These are phyloP conservation scores for Sordaria brevicollis DNA, from an alignment of 495 filamentous ascomycete genomes.

Conservation along the genomic window DNA sequence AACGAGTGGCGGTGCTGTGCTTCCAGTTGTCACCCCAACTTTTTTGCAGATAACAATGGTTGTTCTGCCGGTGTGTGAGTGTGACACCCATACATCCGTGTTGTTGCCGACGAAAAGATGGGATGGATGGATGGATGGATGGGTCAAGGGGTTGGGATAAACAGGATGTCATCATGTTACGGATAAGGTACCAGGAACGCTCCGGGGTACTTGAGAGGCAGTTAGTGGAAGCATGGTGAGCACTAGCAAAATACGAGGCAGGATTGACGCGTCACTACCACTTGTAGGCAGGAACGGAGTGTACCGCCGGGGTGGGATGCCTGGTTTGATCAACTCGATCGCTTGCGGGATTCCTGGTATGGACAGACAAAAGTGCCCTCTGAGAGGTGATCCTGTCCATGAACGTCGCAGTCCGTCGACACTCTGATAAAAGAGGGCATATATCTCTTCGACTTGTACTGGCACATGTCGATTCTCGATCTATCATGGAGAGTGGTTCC, in stretches of 20 bases:
- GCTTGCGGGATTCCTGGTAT: too few species aligned
- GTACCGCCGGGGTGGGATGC: neutral
- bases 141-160: neutral
- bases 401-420: too few species aligned
- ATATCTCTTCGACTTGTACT: too few species aligned
- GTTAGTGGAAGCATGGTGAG: neutral
- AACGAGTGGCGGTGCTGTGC: neutral
- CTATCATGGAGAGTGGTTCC: too few species aligned
- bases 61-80: neutral
- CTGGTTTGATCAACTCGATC: neutral
- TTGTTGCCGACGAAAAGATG: neutral
- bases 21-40: neutral
- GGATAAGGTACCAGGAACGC: neutral
- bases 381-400: neutral
- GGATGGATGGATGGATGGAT: neutral
- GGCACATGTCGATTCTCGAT: too few species aligned
- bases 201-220: neutral
- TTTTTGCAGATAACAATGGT: neutral
- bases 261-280: neutral
- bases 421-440: neutral
- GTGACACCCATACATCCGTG: neutral
- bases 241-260: neutral
- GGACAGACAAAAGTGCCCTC: neutral
- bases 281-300: neutral
- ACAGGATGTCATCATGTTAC: neutral